phyloP scores from a whole-genome alignment of 176 grass and related monocot species.

The Pontederia crassipes region DNA sequence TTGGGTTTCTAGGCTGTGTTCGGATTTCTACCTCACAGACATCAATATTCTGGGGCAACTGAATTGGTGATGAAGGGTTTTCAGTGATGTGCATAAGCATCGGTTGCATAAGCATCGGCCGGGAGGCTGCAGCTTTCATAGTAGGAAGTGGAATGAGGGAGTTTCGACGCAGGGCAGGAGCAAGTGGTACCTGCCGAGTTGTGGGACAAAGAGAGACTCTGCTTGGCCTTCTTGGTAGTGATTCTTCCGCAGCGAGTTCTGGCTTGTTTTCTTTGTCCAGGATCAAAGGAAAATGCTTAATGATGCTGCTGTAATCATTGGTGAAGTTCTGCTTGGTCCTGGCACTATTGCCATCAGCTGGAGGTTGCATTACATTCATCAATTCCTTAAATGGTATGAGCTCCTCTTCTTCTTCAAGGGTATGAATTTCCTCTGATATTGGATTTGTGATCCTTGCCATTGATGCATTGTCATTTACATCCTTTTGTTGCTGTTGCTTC shows the following conservation, averaged over 20 bases:
- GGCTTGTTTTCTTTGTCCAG: conserved; percentile 77
- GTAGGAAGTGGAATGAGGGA: conserved; percentile 45
- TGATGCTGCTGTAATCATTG: conserved; percentile 15
- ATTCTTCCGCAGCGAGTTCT: conserved; percentile 20
- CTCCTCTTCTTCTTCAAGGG: conserved; percentile 21
- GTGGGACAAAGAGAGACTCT: conserved; percentile 42
- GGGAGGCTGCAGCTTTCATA: conserved; percentile 17
- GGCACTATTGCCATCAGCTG: conserved; percentile 37
- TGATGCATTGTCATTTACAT: background rate
- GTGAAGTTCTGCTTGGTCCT: conserved; percentile 15
- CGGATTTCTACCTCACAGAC: background rate
- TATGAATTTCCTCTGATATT: conserved; percentile 34
- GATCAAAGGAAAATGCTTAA: conserved; percentile 42
- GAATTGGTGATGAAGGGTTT: conserved; percentile 17
- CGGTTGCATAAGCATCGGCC: conserved; percentile 18
- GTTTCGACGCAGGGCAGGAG: conserved; percentile 18
- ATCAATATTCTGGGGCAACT: conserved; percentile 12
- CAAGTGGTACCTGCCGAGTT: conserved; percentile 16
- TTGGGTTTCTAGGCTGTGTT: conserved; percentile 27
- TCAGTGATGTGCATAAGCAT: conserved; percentile 28
- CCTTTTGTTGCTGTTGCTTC: conserved; percentile 13
- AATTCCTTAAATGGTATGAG: conserved; percentile 21
- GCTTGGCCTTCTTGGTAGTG: conserved; percentile 21
- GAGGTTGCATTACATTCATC: conserved; percentile 20
- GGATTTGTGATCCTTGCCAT: conserved; percentile 2